Base-by-base conservation (phyloP, 2,329 filamentous ascomycete species). In the Diaporthe citrichinensis region DNA sequence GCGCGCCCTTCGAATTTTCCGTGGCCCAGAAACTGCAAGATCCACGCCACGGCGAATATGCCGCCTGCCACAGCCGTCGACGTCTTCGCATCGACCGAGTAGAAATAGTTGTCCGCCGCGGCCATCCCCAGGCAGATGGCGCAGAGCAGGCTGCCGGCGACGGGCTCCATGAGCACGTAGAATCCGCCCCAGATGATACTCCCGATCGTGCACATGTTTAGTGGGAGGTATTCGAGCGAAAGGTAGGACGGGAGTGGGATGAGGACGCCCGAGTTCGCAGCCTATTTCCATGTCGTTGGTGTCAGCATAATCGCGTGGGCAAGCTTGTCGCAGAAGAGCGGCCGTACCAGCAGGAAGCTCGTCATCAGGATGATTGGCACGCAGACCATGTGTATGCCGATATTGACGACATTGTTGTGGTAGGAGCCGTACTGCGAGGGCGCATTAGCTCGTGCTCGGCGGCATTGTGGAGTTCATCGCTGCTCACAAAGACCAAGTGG, bases 101-200 rank as follows among this genome's bases (percentile, higher is more conserved):
- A 91, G 68, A 97, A 87, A 79, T 95, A 91, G 83, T 98, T 98
- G 75, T 90, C 90, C 74, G 90, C 92, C 5, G 94, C 95, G 14
- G 95, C 93, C 73, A 91, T 92, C 28, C 87, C 93, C 58, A 98
- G 86, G 76, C 98, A 92, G 44, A 98, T 87, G 4, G 94, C 90
- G 8, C 94, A 92, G 57, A 98, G 87, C 39, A 94, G 86, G 15
- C 91, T 92, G 69, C 97, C 97, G 15, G 97, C 97, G 0, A 98
- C 95, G 1, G 97, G 97, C 82, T 99, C 97, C 81, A 99, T 93
- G 31, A 99, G 90, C 65, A 98, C 89, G 82, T 98, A 99, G 73
- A 98, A 90, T 2, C 90, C 90, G 51, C 93, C 90, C 85, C 97
- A 98, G 39, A 92, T 81, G 71, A 91, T 88, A 46, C 92, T 91